Evolutionary conservation across 2,329 filamentous ascomycete species (phyloP).

Genomic region (Verticillium isaacii): DNA sequence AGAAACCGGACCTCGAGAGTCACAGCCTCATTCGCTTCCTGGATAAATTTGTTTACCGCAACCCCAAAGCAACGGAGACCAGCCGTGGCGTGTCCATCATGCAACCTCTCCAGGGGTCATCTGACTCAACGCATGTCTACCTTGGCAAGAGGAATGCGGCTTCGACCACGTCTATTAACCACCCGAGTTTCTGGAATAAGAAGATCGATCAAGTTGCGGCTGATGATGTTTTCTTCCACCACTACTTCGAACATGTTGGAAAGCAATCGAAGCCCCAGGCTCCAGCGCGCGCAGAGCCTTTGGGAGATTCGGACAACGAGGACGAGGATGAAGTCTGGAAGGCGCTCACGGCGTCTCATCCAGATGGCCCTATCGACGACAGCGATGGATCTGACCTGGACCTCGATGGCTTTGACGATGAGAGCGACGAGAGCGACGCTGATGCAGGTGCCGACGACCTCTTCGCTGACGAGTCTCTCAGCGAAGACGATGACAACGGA

Average conservation of each 20-base stretch:
- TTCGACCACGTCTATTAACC: slow-evolving; percentile 59
- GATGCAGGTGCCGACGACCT: slow-evolving; percentile 39
- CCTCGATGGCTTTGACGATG: slow-evolving; percentile 43
- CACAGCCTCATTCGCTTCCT: slow-evolving; percentile 94
- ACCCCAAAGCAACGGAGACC: slow-evolving; percentile 67
- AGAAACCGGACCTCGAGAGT: slow-evolving; percentile 85
- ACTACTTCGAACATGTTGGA: slow-evolving; percentile 79
- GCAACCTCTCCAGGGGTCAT: slow-evolving; percentile 69
- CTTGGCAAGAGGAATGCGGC: slow-evolving; percentile 7
- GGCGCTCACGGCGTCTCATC: slow-evolving; percentile 75
- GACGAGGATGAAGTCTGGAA: slow-evolving; percentile 86
- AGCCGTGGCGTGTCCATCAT: slow-evolving; percentile 86
- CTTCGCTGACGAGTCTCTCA: slow-evolving; percentile 24
- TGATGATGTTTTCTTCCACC: slow-evolving; percentile 97
- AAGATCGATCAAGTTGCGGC: slow-evolving; percentile 81
- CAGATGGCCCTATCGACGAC: slow-evolving; percentile 68
- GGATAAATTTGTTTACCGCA: slow-evolving; percentile 97
- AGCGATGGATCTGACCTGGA: slow-evolving; percentile 51
- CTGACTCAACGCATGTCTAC: slow-evolving; percentile 21
- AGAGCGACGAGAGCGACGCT: slow-evolving; percentile 38
- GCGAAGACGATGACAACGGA: slow-evolving; percentile 28
- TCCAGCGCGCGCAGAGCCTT: slow-evolving; percentile 28
- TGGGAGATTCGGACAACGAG: slow-evolving; percentile 48
- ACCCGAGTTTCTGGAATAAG: slow-evolving; percentile 86
- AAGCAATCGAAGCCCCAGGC: slow-evolving; percentile 47